Evolutionary conservation across 2,329 filamentous ascomycete genomes (phyloP).

Genomic region (Dothiorella sarmentorum): DNA sequence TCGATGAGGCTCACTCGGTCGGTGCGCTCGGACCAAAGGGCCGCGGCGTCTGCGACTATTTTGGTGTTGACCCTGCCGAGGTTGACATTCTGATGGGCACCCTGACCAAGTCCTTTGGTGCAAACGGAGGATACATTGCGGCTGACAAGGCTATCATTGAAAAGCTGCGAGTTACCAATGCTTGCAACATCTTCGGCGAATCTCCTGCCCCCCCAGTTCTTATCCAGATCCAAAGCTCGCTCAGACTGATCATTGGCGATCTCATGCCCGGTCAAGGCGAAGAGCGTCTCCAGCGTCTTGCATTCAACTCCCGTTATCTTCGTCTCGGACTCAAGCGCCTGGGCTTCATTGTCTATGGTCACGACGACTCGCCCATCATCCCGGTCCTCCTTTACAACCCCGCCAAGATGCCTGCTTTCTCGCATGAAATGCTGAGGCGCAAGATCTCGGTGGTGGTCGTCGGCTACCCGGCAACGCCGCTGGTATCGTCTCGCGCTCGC

Average conservation of each 20-base stretch:
- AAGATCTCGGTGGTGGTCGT: slow-evolving; percentile 98
- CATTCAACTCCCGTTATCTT: slow-evolving; percentile 98
- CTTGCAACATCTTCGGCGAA: slow-evolving; percentile 83
- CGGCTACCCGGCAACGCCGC: slow-evolving; percentile 91
- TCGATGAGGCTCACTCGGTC: slow-evolving; percentile 95
- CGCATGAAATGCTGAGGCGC: slow-evolving; percentile 95
- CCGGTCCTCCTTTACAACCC: slow-evolving; percentile 93
- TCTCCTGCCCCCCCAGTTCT: slow-evolving; percentile 83
- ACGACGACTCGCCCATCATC: slow-evolving; percentile 97
- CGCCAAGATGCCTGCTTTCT: slow-evolving; percentile 98
- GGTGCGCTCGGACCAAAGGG: slow-evolving; percentile 86
- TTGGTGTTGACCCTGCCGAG: slow-evolving; percentile 80
- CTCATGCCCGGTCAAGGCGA: slow-evolving; percentile 86
- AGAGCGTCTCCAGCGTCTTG: slow-evolving; percentile 90
- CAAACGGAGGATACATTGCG: slow-evolving; percentile 93
- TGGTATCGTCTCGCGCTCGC: slow-evolving; percentile 89
- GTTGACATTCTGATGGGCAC: slow-evolving; percentile 98
- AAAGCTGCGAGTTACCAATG: slow-evolving; percentile 82
- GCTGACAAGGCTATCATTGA: slow-evolving; percentile 88
- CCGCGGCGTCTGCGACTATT: slow-evolving; percentile 95
- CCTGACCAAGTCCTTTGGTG: slow-evolving; percentile 95
- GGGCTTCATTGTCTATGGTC: slow-evolving; percentile 93
- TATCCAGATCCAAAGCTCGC: slow-evolving; percentile 81
- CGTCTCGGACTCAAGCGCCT: slow-evolving; percentile 94
- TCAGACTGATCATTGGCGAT: slow-evolving; percentile 87